These are phyloP conservation scores for Ceratocystis cubensis DNA, from an alignment of 2,329 filamentous ascomycete species.

Conservation along the genomic window DNA sequence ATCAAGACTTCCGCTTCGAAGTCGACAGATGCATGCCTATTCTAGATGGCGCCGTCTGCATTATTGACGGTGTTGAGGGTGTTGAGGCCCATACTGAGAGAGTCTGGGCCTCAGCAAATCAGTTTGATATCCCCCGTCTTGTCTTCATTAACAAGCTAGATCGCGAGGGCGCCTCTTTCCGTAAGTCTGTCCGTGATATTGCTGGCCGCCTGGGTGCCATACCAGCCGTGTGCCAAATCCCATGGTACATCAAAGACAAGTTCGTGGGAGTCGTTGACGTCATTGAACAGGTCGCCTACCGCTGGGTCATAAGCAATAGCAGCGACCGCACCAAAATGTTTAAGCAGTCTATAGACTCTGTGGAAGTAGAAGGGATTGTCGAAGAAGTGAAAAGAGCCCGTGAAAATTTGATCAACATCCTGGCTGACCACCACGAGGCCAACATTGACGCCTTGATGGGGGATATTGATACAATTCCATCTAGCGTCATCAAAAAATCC, in stretches of 20 bases:
- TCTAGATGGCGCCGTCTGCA: slow-evolving; percentile 81
- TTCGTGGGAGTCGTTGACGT: slow-evolving; percentile 79
- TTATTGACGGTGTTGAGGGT: slow-evolving; percentile 81
- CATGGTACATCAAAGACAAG: slow-evolving; percentile 76
- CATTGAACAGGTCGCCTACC: slow-evolving; percentile 59
- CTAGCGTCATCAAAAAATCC: slow-evolving; percentile 55
- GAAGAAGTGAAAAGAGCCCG: slow-evolving; percentile 63
- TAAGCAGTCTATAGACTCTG: slow-evolving; percentile 22
- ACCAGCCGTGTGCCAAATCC: slow-evolving; percentile 88
- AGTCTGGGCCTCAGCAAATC: slow-evolving; percentile 83
- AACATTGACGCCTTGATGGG: slow-evolving; percentile 79
- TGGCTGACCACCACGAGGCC: slow-evolving; percentile 78
- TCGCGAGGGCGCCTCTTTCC: slow-evolving; percentile 66
- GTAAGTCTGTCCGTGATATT: slow-evolving; percentile 73
- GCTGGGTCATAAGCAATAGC: slow-evolving; percentile 42
- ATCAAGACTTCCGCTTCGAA: slow-evolving; percentile 96
- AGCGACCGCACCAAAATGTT: slow-evolving; percentile 34
- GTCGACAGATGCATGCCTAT: slow-evolving; percentile 82
- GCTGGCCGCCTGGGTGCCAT: slow-evolving; percentile 66
- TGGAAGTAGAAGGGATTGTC: slow-evolving; percentile 22
- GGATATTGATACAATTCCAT: slow-evolving; percentile 59
- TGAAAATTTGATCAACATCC: slow-evolving; percentile 62
- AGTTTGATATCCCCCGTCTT: slow-evolving; percentile 70
- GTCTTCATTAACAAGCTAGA: slow-evolving; percentile 71
- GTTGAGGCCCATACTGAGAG: slow-evolving; percentile 96